Evolutionary conservation across 2,329 filamentous ascomycete genomes (phyloP), one percentile per base, ranked within the genome.

Genomic region (Shiraia bambusicola): DNA sequence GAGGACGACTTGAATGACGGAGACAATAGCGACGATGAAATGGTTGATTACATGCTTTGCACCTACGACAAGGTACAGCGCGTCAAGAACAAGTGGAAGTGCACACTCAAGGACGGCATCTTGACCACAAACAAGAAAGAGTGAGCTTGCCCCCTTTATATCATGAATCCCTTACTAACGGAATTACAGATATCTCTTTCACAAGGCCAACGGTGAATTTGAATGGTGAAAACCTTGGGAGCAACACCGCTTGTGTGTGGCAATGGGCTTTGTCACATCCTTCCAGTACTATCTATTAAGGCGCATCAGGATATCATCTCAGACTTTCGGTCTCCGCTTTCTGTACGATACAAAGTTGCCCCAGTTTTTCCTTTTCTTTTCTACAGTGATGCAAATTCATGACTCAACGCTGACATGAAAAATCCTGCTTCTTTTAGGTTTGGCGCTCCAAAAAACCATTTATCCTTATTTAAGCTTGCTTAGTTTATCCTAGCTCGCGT

Each of bases 1-100:
- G 91, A 97, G 49, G 93, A 97, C 47, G 84, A 88, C 9, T 72
- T 82, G 37, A 53, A 87, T 22, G 89, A 93, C 16, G 88, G 92
- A 16, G 88, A 93, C 25, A 91, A 93, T 36, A 88, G 90, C 11
- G 89, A 94, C 46, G 91, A 95, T 30, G 81, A 84, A 26, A 81
- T 87, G 52, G 84, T 86, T 1, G 87, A 95, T 57, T 91, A 94
- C 65, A 97, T 98, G 88, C 83, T 98, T 28, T 98, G 93, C 76
- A 96, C 95, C 67, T 98, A 98, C 67, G 93, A 98, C 76, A 98
- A 98, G 76, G 93, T 98, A 8, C 92, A 97, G 72, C 81, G 93
- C 34, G 93, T 97, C 61, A 98, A 98, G 83, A 98, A 97, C 75
- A 98, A 66, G 61, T 73, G 87, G 87, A 98, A 98, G 87, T 98